These are phyloP conservation scores for Trichoderma citrinoviride DNA, from an alignment of 2,329 filamentous ascomycete genomes.

Conservation along the genomic window DNA sequence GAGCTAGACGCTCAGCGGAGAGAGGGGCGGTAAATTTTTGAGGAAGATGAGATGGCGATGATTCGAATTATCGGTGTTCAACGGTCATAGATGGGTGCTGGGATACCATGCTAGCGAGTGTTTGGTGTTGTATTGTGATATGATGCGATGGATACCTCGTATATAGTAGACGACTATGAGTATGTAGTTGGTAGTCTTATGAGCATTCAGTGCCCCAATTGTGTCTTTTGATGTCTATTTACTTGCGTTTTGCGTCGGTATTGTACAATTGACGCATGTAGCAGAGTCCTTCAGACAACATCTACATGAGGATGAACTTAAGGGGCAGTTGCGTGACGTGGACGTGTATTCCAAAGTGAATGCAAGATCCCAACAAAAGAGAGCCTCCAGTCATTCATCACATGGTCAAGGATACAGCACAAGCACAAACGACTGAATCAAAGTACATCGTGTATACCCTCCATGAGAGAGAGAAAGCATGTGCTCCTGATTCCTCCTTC, in stretches of 20 bases:
- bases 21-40: constrained; percentile 21
- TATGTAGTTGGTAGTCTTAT: background rate
- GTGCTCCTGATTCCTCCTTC: too few species aligned
- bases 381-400: too few species aligned
- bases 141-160: constrained; percentile 4
- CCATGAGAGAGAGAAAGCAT: too few species aligned
- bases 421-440: too few species aligned
- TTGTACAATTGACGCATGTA: background rate
- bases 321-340: background rate
- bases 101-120: background rate
- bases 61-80: background rate
- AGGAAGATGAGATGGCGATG: constrained; percentile 5
- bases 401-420: too few species aligned
- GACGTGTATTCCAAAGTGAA: background rate
- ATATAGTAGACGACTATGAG: background rate
- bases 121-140: background rate
- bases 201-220: background rate
- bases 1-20: constrained; percentile 29
- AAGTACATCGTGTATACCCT: too few species aligned
- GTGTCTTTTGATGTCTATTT: background rate
- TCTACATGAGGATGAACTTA: background rate
- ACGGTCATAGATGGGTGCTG: background rate
- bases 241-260: background rate
- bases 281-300: background rate
- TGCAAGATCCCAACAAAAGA: background rate